Evolutionary conservation across 495 filamentous ascomycete genomes (phyloP), one percentile per base, ranked within the genome.

Genomic region (Hypoxylon subgilvum): DNA sequence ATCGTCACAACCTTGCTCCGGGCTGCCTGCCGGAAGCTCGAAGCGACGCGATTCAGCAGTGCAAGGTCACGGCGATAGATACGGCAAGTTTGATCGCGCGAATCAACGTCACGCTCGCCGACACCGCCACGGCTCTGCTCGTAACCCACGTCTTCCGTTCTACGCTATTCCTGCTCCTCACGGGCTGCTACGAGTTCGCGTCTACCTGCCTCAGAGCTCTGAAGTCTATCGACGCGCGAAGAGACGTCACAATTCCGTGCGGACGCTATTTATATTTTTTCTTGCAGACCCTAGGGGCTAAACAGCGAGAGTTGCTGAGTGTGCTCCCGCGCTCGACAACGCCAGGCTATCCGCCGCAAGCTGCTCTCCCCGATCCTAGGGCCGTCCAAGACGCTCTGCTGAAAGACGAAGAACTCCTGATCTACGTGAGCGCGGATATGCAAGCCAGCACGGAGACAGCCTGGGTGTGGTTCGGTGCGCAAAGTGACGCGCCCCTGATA

Each of bases 91-190:
- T 93, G 6, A 80, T 97, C 23, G 78, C 82, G 12, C 85, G 93
- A 9, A 84, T 81, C 13, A 84, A 68, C 9, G 51, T 70, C 2
- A 63, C 67, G 19, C 69, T 81, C 1, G 68, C 72, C 40, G 69
- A 78, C 42, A 70, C 73, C 8, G 76, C 78, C 10, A 78, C 77
- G 1, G 65, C 73, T 5, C 70, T 81, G 6, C 79, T 94, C 7
- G 88, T 91, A 57, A 87, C 86, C 2, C 95, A 98, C 66, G 78
- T 96, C 46, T 97, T 93, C 87, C 89, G 95, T 23, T 96, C 89
- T 65, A 82, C 87, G 6, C 78, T 98, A 1, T 84, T 97, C 55
- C 77, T 96, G 7, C 81, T 90, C 16, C 85, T 93, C 49, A 84
- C 84, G 0, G 82, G 85, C 39, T 84, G 88, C 38, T 93, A 86